A percentile compares a stretch with the other conserved stretches of the same genome.
These are phyloP conservation scores for Peziza echinospora DNA, from an alignment of 495 filamentous ascomycete species.

Conservation along the genomic window DNA sequence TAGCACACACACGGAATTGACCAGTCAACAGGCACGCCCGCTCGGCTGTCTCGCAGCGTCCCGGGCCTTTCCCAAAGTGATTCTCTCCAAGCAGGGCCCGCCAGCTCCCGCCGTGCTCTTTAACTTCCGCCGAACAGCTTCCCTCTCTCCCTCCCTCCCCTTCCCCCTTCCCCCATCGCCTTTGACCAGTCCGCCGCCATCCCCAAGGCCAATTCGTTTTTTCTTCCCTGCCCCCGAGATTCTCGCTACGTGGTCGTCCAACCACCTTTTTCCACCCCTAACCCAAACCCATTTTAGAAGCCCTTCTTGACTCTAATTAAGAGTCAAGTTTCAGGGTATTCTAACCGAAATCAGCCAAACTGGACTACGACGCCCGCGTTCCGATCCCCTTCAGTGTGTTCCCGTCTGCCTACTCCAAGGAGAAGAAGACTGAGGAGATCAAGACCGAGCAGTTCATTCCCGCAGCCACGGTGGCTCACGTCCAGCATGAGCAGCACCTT, in stretches of 20 bases:
- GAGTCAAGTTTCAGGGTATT: conserved; percentile 13
- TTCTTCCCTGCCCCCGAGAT: conserved; percentile 13
- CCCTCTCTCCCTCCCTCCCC: neutral
- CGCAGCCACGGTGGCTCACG: conserved; percentile 17
- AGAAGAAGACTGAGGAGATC: conserved; percentile 29
- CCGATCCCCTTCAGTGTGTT: conserved; percentile 99
- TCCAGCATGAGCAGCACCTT: conserved; percentile 20
- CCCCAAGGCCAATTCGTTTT: conserved; percentile 14
- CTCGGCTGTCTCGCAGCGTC: neutral
- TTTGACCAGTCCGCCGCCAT: conserved; percentile 3
- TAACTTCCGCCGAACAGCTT: conserved; percentile 1
- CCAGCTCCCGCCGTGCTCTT: neutral
- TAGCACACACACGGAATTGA: too few relatives aligned
- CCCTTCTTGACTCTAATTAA: conserved; percentile 6
- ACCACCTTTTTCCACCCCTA: conserved; percentile 11
- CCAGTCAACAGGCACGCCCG: neutral
- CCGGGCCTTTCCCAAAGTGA: neutral
- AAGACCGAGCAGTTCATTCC: conserved; percentile 26
- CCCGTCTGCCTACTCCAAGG: conserved; percentile 85
- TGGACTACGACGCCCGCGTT: conserved; percentile 99
- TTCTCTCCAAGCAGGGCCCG: neutral
- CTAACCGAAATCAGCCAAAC: conserved; percentile 51
- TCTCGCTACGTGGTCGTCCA: neutral
- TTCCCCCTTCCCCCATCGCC: neutral
- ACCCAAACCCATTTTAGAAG: conserved; percentile 5